Conservation (phyloP, 2,329 filamentous ascomycete species). For the Botrytis medusae region DNA sequence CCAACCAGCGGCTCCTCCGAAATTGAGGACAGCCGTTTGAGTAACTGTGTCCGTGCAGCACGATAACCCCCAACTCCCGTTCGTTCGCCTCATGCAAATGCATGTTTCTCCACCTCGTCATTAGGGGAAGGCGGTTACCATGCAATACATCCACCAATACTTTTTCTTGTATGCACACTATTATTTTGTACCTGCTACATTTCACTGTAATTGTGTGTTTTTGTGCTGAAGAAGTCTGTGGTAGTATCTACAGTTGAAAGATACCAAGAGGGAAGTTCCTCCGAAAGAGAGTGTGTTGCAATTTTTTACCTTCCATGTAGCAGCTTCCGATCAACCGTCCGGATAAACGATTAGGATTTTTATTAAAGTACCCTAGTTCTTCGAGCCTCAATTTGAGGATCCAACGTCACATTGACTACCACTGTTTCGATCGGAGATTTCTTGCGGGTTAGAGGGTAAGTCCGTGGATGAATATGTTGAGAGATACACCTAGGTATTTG, state of each 20-base stretch:
- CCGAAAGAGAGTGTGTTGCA: neutral
- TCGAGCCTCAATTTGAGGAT: neutral
- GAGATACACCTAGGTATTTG: neutral
- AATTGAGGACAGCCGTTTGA: slow-evolving; percentile 8
- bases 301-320: neutral
- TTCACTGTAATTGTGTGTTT: neutral
- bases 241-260: neutral
- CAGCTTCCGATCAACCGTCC: neutral
- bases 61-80: slow-evolving; percentile 18
- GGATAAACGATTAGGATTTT: neutral
- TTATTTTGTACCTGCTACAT: neutral
- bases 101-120: neutral
- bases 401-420: neutral
- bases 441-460: neutral
- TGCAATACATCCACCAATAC: neutral
- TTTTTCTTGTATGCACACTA: neutral
- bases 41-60: slow-evolving; percentile 16
- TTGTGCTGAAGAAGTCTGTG: neutral
- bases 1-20: slow-evolving; percentile 10
- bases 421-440: neutral
- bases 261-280: slow-evolving; percentile 1
- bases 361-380: neutral
- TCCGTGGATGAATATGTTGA: neutral
- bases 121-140: neutral
- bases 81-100: neutral